Evolutionary conservation across 331 rosid species (phyloP), one percentile per base, ranked within the genome.

Genomic region (Malus hybrid): DNA sequence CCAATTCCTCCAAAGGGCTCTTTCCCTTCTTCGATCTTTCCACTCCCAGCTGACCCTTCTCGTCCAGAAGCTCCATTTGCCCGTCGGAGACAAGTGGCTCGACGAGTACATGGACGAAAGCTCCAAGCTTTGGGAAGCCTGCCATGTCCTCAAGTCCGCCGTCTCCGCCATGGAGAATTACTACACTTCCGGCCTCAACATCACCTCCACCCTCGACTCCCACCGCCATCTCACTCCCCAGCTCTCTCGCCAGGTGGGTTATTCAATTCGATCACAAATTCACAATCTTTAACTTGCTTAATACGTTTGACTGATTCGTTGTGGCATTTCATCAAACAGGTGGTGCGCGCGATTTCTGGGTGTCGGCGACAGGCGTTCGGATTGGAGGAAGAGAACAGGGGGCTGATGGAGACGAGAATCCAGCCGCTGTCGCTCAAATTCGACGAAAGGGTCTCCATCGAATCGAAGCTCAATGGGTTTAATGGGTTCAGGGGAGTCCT

Each of bases 31-130:
- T 44, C 90, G 99, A 86, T 92, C 99, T 29, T 92, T 85, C 50
- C 99, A 95, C 80, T 89, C 96, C 71, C 99, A 92, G 69, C 83
- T 95, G 66, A 92, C 89, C 36, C 93, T 90, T 3, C 89, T 95
- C 34, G 99, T 95, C 34, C 99, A 95, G 54, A 95, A 92, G 82
- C 99, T 95, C 62, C 99, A 95, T 81, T 86, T 95, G 12, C 99
- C 99, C 0, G 87, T 89, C 10, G 99, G 99, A 24, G 99, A 95
- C 76, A 95, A 95, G 84, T 95, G 99, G 99, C 93, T 95, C 16
- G 98, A 95, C 77, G 99, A 95, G 77, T 95, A 95, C 86, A 95
- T 95, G 99, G 99, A 95, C 76, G 98, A 95, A 78, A 95, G 98
- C 70, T 86, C 98, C 22, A 95, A 89, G 81, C 99, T 95, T n/a